Conservation (phyloP, 805 yeast species). For the Schwanniomyces vanrijiae region DNA sequence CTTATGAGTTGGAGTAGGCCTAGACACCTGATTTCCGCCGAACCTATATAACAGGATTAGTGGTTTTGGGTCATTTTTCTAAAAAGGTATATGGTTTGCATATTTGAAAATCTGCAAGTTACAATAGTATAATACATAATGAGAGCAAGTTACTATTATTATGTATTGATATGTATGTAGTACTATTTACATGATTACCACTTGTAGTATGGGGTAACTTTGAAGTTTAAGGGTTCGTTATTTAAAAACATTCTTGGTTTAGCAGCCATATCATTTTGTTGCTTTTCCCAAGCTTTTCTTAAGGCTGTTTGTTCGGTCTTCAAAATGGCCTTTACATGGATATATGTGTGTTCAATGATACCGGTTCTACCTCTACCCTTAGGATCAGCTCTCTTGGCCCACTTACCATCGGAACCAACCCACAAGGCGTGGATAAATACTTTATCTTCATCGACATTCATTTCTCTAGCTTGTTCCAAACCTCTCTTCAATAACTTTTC, state of each 20-base stretch:
- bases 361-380: conserved; percentile 94
- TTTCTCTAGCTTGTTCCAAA: conserved; percentile 60
- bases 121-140: background rate
- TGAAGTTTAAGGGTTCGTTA: conserved; percentile 44
- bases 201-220: conserved; percentile 39
- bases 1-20: background rate
- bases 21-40: background rate
- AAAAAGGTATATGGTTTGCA: background rate
- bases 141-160: background rate
- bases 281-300: conserved; percentile 60
- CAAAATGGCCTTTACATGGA: conserved; percentile 78
- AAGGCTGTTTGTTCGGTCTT: conserved; percentile 63
- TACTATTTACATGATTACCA: conserved; percentile 29
- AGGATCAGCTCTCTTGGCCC: conserved; percentile 68
- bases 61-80: conserved; percentile 1
- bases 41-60: background rate
- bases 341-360: conserved; percentile 67
- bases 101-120: conserved; percentile 2
- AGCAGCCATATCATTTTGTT: conserved; percentile 44
- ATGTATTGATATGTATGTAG: background rate
- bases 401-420: conserved; percentile 86
- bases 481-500: conserved; percentile 75
- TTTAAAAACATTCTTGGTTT: conserved; percentile 55
- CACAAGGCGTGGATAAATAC: conserved; percentile 79
- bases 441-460: conserved; percentile 59